Conservation (phyloP, 495 filamentous ascomycete genomes). For the Articulospora tetracladia region DNA sequence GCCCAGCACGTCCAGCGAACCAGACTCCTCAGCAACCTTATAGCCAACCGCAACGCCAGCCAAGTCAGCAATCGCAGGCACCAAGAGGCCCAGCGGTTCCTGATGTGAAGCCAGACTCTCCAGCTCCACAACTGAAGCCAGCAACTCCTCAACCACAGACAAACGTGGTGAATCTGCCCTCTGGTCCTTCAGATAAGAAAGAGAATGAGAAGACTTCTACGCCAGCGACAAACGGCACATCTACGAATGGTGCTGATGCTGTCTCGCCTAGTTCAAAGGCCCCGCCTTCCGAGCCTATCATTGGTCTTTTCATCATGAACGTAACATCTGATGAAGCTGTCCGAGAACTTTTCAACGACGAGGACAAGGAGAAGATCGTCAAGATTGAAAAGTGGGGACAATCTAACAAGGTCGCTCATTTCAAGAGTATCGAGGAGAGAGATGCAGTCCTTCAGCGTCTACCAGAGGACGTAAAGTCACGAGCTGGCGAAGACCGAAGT, state of each 20-base stretch:
- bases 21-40: conserved; percentile 29
- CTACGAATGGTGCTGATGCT: conserved; percentile 40
- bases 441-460: conserved; percentile 69
- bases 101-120: conserved; percentile 21
- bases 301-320: conserved; percentile 81
- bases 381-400: conserved; percentile 75
- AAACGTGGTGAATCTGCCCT: conserved; percentile 32
- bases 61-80: conserved; percentile 21
- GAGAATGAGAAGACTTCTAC: conserved; percentile 38
- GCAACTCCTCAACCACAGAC: conserved; percentile 42
- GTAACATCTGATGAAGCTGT: conserved; percentile 73
- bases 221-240: conserved; percentile 41
- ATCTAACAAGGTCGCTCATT: conserved; percentile 75
- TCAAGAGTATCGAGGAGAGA: conserved; percentile 71
- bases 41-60: conserved; percentile 18
- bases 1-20: conserved; percentile 19
- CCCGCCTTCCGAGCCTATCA: conserved; percentile 40
- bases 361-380: conserved; percentile 72
- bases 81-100: conserved; percentile 24
- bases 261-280: conserved; percentile 44
- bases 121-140: conserved; percentile 41
- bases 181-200: conserved; percentile 27
- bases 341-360: conserved; percentile 72
- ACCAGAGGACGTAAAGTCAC: conserved; percentile 68
- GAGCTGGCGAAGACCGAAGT: conserved; percentile 57